phyloP scores from a whole-genome alignment of 805 yeast genomes.

The Zygosaccharomyces gambellarensis region DNA sequence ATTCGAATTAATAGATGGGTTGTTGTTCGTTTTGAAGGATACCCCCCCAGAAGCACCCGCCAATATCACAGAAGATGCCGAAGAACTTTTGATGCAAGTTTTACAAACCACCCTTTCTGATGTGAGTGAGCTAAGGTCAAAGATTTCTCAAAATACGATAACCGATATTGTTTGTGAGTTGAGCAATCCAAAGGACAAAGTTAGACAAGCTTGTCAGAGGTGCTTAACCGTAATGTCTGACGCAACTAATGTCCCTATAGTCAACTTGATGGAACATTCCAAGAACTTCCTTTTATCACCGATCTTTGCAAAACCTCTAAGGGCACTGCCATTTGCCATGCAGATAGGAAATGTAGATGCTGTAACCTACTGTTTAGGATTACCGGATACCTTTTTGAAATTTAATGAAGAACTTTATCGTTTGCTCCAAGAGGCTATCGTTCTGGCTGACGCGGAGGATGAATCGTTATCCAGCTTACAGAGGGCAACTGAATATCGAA shows the following conservation, averaged over 20 bases:
- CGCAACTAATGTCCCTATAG: constrained; percentile 61
- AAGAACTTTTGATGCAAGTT: constrained; percentile 57
- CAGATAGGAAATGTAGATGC: constrained; percentile 98
- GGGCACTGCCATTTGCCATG: constrained; percentile 98
- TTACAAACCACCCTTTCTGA: constrained; percentile 61
- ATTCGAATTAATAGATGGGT: constrained; percentile 76
- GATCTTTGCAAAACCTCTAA: constrained; percentile 90
- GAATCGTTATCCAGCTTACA: constrained; percentile 88
- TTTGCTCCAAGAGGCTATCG: constrained; percentile 81
- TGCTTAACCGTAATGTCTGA: constrained; percentile 65
- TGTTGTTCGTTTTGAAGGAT: constrained; percentile 86
- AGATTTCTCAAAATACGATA: constrained; percentile 73
- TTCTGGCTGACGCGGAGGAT: constrained; percentile 95
- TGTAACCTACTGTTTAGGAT: constrained; percentile 79
- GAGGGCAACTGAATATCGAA: constrained; percentile 77
- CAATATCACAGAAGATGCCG: constrained; percentile 68
- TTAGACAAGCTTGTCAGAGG: constrained; percentile 74
- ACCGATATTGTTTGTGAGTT: constrained; percentile 91
- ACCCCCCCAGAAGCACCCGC: constrained; percentile 84
- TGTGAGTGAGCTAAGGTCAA: constrained; percentile 51
- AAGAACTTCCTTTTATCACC: constrained; percentile 82
- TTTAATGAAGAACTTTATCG: constrained; percentile 88
- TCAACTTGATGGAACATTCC: constrained; percentile 76
- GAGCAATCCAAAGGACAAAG: constrained; percentile 80
- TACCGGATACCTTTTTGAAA: constrained; percentile 74